These are phyloP conservation scores for Naumovozyma baii DNA, from an alignment of 805 yeast species.

Conservation along the genomic window DNA sequence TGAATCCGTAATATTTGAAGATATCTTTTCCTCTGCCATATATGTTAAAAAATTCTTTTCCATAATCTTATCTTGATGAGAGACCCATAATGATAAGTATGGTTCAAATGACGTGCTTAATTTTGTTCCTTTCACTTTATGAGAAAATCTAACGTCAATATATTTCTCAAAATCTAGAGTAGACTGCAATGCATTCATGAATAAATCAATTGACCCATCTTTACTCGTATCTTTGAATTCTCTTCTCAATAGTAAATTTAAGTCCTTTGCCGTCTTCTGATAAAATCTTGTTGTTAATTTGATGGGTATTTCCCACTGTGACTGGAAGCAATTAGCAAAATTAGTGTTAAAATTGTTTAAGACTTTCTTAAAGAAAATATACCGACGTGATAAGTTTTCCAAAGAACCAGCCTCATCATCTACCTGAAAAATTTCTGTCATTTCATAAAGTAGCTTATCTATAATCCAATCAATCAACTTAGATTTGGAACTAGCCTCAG, in stretches of 20 bases:
- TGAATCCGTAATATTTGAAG: conserved; percentile 41
- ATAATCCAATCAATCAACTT: conserved; percentile 68
- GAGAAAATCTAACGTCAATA: conserved; percentile 53
- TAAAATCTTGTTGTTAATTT: conserved; percentile 57
- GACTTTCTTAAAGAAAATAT: conserved; percentile 67
- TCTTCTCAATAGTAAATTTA: conserved; percentile 43
- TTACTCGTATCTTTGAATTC: conserved; percentile 29
- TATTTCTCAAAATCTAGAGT: conserved; percentile 78
- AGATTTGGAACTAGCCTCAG: conserved; percentile 42
- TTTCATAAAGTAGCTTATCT: conserved; percentile 59
- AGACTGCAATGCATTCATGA: conserved; percentile 60
- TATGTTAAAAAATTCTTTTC: conserved; percentile 56
- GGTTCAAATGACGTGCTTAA: conserved; percentile 75
- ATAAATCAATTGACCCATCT: conserved; percentile 39
- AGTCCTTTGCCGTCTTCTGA: conserved; percentile 56
- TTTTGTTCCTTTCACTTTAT: conserved; percentile 32
- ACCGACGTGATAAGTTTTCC: conserved; percentile 77
- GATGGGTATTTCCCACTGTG: conserved; percentile 59
- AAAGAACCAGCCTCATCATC: conserved; percentile 91
- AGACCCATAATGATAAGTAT: conserved; percentile 74
- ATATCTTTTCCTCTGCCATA: conserved; percentile 46
- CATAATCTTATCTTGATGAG: conserved; percentile 64
- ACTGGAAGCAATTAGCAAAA: conserved; percentile 51
- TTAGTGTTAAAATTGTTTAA: conserved; percentile 48
- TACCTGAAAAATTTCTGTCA: conserved; percentile 61